These are phyloP conservation scores for Trichocomaceae sp. DNA, from an alignment of 2,329 filamentous ascomycete genomes.

Conservation along the genomic window DNA sequence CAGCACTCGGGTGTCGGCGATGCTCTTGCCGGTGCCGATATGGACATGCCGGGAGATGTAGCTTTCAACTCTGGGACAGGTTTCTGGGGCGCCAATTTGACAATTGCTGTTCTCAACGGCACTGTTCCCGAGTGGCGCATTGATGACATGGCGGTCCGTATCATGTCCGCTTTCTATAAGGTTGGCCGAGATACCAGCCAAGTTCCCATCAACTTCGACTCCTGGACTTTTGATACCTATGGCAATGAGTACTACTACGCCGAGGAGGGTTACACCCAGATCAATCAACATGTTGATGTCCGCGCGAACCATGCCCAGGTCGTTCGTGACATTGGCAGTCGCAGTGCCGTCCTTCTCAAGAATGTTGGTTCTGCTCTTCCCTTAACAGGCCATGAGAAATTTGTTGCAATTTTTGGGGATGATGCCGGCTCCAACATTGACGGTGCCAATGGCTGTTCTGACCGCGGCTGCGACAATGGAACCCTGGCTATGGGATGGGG, in stretches of 20 bases:
- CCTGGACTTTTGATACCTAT: slow-evolving; percentile 74
- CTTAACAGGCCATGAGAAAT: slow-evolving; percentile 65
- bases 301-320: slow-evolving; percentile 63
- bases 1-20: slow-evolving; percentile 64
- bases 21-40: slow-evolving; percentile 65
- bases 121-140: slow-evolving; percentile 80
- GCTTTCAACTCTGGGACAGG: slow-evolving; percentile 64
- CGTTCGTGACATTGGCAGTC: slow-evolving; percentile 70
- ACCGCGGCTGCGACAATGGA: slow-evolving; percentile 58
- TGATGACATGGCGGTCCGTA: slow-evolving; percentile 87
- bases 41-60: slow-evolving; percentile 81
- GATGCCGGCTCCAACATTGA: slow-evolving; percentile 69
- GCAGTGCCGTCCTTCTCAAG: slow-evolving; percentile 84
- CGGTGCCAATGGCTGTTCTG: slow-evolving; percentile 72
- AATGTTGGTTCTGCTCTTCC: slow-evolving; percentile 65
- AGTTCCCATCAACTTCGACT: slow-evolving; percentile 71
- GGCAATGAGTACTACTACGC: slow-evolving; percentile 61
- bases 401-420: slow-evolving; percentile 70
- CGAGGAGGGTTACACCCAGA: slow-evolving; percentile 54
- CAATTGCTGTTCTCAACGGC: slow-evolving; percentile 79
- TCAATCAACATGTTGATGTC: slow-evolving; percentile 83
- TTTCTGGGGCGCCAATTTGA: slow-evolving; percentile 83
- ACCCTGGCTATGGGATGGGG: slow-evolving; percentile 60
- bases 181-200: slow-evolving; percentile 50
- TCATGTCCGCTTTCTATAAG: slow-evolving; percentile 59